These are phyloP conservation scores for Xylaria castorea DNA, from an alignment of 495 filamentous ascomycete genomes.

Conservation along the genomic window DNA sequence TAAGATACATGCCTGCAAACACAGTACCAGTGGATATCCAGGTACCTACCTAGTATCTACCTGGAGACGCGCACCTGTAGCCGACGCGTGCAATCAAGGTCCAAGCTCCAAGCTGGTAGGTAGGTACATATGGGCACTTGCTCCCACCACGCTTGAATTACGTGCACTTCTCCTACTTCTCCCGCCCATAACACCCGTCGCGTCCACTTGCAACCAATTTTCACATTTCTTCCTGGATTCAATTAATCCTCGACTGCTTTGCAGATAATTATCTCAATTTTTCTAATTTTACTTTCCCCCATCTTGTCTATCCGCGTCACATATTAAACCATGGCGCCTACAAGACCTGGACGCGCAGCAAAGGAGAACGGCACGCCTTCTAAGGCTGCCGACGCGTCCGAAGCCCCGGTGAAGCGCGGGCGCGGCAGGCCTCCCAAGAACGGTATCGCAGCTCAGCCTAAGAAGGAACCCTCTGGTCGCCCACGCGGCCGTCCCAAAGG, in stretches of 20 bases:
- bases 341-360: slow-evolving; percentile 33
- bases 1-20: no score
- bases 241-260: background rate
- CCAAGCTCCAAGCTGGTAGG: background rate
- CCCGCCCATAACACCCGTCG: slow-evolving; percentile 10
- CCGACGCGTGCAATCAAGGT: background rate
- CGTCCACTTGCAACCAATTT: slow-evolving; percentile 8
- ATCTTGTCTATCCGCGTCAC: background rate
- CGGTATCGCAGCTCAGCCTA: slow-evolving; percentile 43
- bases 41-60: no score
- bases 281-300: background rate
- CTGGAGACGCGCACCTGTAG: background rate
- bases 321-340: slow-evolving; percentile 35
- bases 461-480: slow-evolving; percentile 47
- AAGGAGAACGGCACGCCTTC: slow-evolving; percentile 35
- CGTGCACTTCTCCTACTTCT: slow-evolving; percentile 30
- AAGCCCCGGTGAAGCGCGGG: slow-evolving; percentile 48
- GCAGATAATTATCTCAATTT: slow-evolving; percentile 12
- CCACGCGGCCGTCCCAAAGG: slow-evolving; percentile 56
- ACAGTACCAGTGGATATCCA: no score
- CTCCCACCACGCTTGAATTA: slow-evolving; percentile 7
- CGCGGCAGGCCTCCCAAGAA: slow-evolving; percentile 54
- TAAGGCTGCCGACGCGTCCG: slow-evolving; percentile 24
- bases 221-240: background rate
- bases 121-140: background rate